These are phyloP conservation scores for Quercus bicolor DNA, from an alignment of 306 rosid species.

Conservation along the genomic window DNA sequence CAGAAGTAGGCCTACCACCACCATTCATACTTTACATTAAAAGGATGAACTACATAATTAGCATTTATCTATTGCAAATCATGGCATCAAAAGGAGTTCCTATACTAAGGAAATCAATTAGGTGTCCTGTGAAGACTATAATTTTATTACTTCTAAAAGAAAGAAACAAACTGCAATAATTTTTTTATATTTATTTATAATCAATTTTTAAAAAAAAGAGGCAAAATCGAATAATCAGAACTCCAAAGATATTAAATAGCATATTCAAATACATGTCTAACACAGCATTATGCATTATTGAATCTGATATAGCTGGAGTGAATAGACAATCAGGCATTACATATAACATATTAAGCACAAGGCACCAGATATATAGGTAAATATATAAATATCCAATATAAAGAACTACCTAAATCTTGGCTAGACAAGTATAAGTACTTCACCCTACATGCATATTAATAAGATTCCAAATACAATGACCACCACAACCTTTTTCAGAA, in stretches of 20 bases:
- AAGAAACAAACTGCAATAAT: no score
- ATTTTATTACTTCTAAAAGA: no score
- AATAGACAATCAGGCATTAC: neutral
- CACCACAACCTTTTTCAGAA: neutral
- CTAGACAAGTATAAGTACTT: neutral
- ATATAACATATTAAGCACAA: neutral
- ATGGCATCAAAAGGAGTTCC: neutral
- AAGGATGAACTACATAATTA: neutral
- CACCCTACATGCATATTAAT: neutral
- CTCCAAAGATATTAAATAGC: no score
- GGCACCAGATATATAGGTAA: neutral
- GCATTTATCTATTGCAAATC: neutral
- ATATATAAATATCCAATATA: neutral
- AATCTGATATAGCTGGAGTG: no score
- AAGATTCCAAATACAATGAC: neutral
- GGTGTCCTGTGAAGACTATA: neutral
- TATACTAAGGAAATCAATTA: neutral
- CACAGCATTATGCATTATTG: no score
- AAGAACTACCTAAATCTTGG: neutral
- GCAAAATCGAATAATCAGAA: no score
- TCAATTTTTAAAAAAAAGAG: no score
- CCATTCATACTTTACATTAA: neutral
- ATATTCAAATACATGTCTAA: no score
- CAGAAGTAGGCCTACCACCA: neutral
- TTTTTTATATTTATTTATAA: no score